Evolutionary conservation across 2,329 filamentous ascomycete species (phyloP), one percentile per base, ranked within the genome.

Genomic region (Colletotrichum godetiae): DNA sequence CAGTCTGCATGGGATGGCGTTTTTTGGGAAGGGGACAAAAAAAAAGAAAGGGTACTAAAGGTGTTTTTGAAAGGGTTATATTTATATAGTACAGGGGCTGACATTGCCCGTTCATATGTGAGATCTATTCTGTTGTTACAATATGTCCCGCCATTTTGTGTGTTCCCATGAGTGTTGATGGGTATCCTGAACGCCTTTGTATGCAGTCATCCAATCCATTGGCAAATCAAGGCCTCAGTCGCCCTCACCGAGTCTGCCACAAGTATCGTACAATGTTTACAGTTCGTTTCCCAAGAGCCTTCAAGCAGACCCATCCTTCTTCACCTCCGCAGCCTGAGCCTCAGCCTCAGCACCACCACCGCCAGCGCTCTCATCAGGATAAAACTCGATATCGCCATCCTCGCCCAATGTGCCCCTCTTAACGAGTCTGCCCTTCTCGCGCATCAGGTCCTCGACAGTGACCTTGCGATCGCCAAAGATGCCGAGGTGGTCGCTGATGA

Each of bases 381-480:
- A 98, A 77, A 98, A 97, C 82, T 98, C 96, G 60, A 98, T 85
- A 80, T 98, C 94, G n/a, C 94, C 95, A 76, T 95, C 92, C 76
- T 91, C 90, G 64, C 93, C 91, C 37, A 95, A 80, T 33, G 89
- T 90, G 22, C 94, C 93, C 74, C 90, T 90, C 86, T 92, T 94
- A 73, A 96, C 88, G 1, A 94, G 83, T 76, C 91, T 89, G 5
- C 95, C 96, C 79, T 93, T 93, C 76, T 95, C 91, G 72, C 88
- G 86, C 85, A 97, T 89, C 62, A 98, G 83, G 74, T 96, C 92
- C 82, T 97, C 93, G 35, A 97, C 85, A 0, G 93, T 95, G 71
- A 93, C 82, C 68, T 88, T 87, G 60, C 87, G 88, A 76, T 95
- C 90, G 46, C 92, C 92, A 79, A 97, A 97, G 61, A 96, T 94